phyloP scores from a whole-genome alignment of 2,329 filamentous ascomycete genomes.

The Blastomyces percursus region DNA sequence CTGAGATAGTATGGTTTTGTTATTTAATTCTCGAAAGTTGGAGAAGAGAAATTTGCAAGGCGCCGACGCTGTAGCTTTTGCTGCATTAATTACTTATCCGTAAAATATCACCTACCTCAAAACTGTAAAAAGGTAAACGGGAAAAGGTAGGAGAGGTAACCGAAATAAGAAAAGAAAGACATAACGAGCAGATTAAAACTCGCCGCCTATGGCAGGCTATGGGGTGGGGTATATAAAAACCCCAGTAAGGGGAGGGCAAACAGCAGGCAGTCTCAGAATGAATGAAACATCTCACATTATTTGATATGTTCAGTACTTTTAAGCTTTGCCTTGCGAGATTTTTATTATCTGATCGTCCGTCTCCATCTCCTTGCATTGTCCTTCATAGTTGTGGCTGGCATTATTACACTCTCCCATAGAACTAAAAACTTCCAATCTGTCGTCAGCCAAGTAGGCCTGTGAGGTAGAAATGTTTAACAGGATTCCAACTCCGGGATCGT shows the following conservation, averaged over 20 bases:
- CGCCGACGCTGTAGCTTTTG: too few species aligned
- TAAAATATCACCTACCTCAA: neutral
- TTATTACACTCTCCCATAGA: neutral
- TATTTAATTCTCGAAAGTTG: too few species aligned
- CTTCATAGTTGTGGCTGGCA: neutral
- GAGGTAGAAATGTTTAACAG: neutral
- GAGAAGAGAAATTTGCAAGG: too few species aligned
- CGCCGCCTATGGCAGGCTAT: neutral
- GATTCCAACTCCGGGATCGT: neutral
- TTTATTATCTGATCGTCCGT: neutral
- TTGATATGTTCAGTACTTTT: neutral
- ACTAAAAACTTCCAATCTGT: neutral
- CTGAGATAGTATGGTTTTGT: neutral
- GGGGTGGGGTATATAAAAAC: neutral
- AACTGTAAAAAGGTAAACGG: neutral
- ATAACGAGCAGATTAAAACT: neutral
- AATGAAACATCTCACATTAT: neutral
- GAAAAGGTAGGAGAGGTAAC: neutral
- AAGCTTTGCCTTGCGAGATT: neutral
- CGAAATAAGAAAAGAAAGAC: neutral
- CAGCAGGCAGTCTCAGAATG: neutral
- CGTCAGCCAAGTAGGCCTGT: neutral
- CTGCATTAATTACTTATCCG: too few species aligned
- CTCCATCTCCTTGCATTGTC: neutral
- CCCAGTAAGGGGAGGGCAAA: neutral